Conservation (phyloP, 805 yeast genomes). For the Ascoidea asiatica region DNA sequence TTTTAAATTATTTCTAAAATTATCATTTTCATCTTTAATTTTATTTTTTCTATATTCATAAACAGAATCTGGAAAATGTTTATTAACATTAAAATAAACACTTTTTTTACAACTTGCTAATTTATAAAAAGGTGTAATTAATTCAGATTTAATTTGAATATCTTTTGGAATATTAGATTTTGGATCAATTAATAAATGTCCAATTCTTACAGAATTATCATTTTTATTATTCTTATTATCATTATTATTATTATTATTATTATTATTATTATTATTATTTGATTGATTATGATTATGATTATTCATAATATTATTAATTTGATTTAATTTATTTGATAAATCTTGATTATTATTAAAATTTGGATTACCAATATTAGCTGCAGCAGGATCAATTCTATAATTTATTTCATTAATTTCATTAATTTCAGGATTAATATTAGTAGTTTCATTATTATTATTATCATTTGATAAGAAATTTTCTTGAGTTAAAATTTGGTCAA, state of each 20-base stretch:
- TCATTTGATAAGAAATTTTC: background rate
- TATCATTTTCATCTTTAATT: background rate
- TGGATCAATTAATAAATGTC: background rate
- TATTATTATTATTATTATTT: no score
- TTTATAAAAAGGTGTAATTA: no score
- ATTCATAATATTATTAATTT: no score
- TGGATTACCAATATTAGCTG: background rate
- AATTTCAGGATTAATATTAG: no score
- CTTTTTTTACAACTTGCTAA: background rate
- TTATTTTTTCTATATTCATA: background rate
- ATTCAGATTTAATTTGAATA: background rate
- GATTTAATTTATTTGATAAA: no score
- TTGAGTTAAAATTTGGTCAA: no score
- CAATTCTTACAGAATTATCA: background rate
- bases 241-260: no score
- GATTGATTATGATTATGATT: background rate
- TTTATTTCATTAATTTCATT: background rate
- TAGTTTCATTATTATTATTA: background rate
- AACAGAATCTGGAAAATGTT: background rate
- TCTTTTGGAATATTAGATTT: no score
- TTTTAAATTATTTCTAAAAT: no score
- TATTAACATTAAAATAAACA: no score
- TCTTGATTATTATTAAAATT: no score
- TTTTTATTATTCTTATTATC: background rate
- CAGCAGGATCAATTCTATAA: background rate